Evolutionary conservation across 805 yeast genomes (phyloP), one percentile per base, ranked within the genome.

Genomic region (Pichia manshurica): DNA sequence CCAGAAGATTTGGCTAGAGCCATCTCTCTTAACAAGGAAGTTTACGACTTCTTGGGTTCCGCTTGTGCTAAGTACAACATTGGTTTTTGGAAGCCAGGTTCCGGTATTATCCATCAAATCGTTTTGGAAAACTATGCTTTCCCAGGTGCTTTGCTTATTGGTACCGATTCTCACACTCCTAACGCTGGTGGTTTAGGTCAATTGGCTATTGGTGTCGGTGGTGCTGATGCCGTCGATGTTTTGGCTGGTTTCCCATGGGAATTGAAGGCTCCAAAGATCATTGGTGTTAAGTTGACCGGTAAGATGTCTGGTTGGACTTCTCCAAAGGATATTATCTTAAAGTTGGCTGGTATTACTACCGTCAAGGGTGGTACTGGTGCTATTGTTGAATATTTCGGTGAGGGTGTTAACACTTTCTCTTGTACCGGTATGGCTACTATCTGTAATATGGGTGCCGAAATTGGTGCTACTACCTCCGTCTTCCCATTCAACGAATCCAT

Each of bases 351-450:
- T 63, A 66, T 81, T 47, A 75, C 90, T 48, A 89, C 98, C 43
- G 99, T 93, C 51, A 84, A 93, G 71, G 99, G 99, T 68, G 99
- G 99, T 68, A 93, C 99, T 47, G 98, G 98, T 54, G 82, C 75
- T 67, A 89, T 93, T 62, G 90, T 93, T 45, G 99, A 93, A 73
- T 93, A 93, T 73, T 91, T 87, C 63, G 99, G 99, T 64, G 88
- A 82, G 47, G 99, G 99, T 72, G 95, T 89, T 40, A 74, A 82
- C 53, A 73, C 84, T 46, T 78, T 93, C 61, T 84, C 95, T 21
- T 88, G 96, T 74, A 93, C 99, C 32, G 99, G 99, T 73, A 93
- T 93, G 99, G 99, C 96, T 53, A 93, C 99, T 52, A 91, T 93
- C 67, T 91, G 98, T 78, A 93, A 93, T 71, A 93, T 93, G 99